These are phyloP conservation scores for Sugiyamaella neomexicana DNA, from an alignment of 1,139 yeast species.

Conservation along the genomic window DNA sequence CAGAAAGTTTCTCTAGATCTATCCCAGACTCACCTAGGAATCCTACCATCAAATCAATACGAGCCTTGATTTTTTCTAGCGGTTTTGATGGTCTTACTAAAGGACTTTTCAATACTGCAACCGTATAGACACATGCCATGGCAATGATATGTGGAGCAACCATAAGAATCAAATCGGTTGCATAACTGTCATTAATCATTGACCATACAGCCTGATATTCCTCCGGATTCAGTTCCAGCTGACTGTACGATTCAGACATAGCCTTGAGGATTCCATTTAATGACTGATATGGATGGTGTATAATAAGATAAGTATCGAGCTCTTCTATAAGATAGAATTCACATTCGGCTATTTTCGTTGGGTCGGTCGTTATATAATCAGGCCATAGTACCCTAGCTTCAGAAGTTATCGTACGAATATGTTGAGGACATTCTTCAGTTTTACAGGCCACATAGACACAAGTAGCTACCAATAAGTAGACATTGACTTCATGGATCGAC, in stretches of 20 bases:
- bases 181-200: slow-evolving; percentile 81
- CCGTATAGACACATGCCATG: slow-evolving; percentile 72
- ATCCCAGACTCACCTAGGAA: slow-evolving; percentile 76
- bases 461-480: slow-evolving; percentile 77
- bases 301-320: slow-evolving; percentile 72
- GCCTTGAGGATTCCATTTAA: slow-evolving; percentile 58
- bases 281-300: slow-evolving; percentile 88
- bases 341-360: slow-evolving; percentile 91
- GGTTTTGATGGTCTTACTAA: slow-evolving; percentile 36
- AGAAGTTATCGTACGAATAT: slow-evolving; percentile 74
- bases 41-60: slow-evolving; percentile 52
- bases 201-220: slow-evolving; percentile 90
- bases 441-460: slow-evolving; percentile 89
- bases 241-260: slow-evolving; percentile 41
- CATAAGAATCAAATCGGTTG: slow-evolving; percentile 78
- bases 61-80: slow-evolving; percentile 37
- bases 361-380: slow-evolving; percentile 87
- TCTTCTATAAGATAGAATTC: slow-evolving; percentile 93
- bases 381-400: slow-evolving; percentile 96
- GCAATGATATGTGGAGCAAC: slow-evolving; percentile 94
- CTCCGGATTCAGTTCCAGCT: slow-evolving; percentile 51
- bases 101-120: slow-evolving; percentile 57
- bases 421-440: slow-evolving; percentile 94
- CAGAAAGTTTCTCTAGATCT: slow-evolving; percentile 72
- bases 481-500: slow-evolving; percentile 75